These are phyloP conservation scores for Lachancea waltii DNA, from an alignment of 805 yeast species.

Conservation along the genomic window DNA sequence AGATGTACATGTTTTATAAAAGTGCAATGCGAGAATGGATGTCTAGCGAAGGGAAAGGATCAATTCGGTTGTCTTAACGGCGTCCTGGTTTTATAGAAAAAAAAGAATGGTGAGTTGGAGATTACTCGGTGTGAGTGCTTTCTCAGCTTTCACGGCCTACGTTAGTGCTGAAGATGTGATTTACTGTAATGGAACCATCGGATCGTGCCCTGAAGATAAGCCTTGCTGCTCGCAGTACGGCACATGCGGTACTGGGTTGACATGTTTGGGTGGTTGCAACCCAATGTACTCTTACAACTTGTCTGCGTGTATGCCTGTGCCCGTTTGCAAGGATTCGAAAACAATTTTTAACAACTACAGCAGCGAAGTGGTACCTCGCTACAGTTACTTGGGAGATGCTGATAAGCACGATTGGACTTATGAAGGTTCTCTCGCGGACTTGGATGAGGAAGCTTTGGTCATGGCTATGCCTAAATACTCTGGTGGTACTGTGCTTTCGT, in stretches of 20 bases:
- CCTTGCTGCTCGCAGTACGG: constrained; percentile 89
- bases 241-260: constrained; percentile 64
- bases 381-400: constrained; percentile 63
- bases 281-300: constrained; percentile 55
- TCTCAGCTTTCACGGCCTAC: not conserved
- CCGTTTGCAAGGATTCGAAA: constrained; percentile 51
- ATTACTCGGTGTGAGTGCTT: not conserved
- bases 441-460: constrained; percentile 48
- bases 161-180: constrained; percentile 4
- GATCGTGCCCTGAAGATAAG: constrained; percentile 61
- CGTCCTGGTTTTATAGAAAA: too few relatives aligned
- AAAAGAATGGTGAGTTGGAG: not conserved
- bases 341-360: constrained; percentile 38
- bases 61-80: too few relatives aligned
- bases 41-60: too few relatives aligned
- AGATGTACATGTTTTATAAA: not conserved
- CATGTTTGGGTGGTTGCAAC: constrained; percentile 84
- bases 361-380: constrained; percentile 30
- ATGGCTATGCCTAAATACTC: constrained; percentile 75
- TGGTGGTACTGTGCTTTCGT: constrained; percentile 73
- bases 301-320: constrained; percentile 80
- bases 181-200: constrained; percentile 4
- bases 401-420: constrained; percentile 62
- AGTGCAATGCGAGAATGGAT: not conserved
- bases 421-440: constrained; percentile 47